Conservation (phyloP, 2,329 filamentous ascomycete genomes). For the Aquanectria penicillioides region DNA sequence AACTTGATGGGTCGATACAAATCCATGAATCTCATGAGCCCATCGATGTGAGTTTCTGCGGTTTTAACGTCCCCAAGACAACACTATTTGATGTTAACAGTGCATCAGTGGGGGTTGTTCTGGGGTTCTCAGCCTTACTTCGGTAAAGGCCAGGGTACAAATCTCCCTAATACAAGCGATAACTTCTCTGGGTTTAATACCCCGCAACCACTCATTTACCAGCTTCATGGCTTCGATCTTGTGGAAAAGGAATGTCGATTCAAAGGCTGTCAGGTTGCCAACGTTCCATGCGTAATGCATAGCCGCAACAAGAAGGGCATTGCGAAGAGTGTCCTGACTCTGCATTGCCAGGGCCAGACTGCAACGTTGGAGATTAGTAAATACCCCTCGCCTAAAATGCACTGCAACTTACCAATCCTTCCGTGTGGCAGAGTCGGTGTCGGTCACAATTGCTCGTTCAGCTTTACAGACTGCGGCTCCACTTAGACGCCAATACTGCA, state of each 20-base stretch:
- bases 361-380: background rate
- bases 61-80: slow-evolving; percentile 26
- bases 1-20: slow-evolving; percentile 13
- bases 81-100: too few relatives aligned
- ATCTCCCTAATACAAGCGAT: slow-evolving; percentile 27
- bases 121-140: slow-evolving; percentile 20
- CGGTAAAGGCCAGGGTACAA: slow-evolving; percentile 29
- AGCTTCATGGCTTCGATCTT: slow-evolving; percentile 32
- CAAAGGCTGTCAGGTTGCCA: slow-evolving; percentile 25
- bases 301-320: slow-evolving; percentile 33
- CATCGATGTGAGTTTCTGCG: slow-evolving; percentile 32
- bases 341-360: slow-evolving; percentile 25
- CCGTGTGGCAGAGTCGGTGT: too few relatives aligned
- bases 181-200: background rate
- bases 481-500: too few relatives aligned
- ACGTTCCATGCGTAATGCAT: slow-evolving; percentile 34
- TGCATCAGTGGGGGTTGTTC: too few relatives aligned
- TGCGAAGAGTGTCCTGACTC: slow-evolving; percentile 28
- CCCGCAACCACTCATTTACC: slow-evolving; percentile 22
- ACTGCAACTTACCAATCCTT: slow-evolving; percentile 4
- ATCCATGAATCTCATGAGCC: slow-evolving; percentile 35
- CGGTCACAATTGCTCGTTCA: background rate
- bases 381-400: background rate
- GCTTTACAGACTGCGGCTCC: background rate
- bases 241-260: slow-evolving; percentile 33